Conservation (phyloP, 176 grass and related monocot genomes). For the Microstegium vimineum region DNA sequence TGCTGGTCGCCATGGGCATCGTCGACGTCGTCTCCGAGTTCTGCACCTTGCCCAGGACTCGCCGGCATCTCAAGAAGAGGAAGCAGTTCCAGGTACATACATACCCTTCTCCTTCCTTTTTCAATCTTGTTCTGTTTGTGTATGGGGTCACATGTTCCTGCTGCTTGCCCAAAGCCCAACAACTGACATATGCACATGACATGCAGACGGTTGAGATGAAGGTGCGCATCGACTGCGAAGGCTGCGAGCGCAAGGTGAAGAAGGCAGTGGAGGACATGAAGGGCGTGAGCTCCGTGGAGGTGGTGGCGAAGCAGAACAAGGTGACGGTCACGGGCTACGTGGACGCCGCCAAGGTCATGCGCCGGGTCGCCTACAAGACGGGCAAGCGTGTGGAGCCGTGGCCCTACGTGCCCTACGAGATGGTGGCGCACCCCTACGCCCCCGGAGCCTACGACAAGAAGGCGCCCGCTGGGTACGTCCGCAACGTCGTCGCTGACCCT, state of each 20-base stretch:
- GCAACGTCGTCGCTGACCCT: conserved; percentile 60
- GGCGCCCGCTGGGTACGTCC: conserved; percentile 66
- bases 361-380: conserved; percentile 56
- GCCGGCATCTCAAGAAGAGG: conserved; percentile 44
- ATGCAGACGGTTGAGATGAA: conserved; percentile 86
- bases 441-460: conserved; percentile 77
- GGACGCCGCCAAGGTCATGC: conserved; percentile 60
- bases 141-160: too few species aligned
- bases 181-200: not conserved
- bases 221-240: conserved; percentile 93
- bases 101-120: too few species aligned
- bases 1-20: conserved; percentile 48
- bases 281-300: conserved; percentile 62
- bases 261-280: conserved; percentile 63
- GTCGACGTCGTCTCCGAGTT: conserved; percentile 48
- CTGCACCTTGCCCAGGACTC: conserved; percentile 34
- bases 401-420: conserved; percentile 81
- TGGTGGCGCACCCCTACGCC: conserved; percentile 73
- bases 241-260: conserved; percentile 80
- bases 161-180: not conserved
- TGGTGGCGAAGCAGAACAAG: conserved; percentile 67
- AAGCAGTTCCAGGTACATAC: conserved; percentile 41
- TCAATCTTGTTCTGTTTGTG: not conserved
- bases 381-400: conserved; percentile 80
- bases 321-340: conserved; percentile 76